Conservation (phyloP, 495 filamentous ascomycete genomes). For the Cetradonia linearis region DNA sequence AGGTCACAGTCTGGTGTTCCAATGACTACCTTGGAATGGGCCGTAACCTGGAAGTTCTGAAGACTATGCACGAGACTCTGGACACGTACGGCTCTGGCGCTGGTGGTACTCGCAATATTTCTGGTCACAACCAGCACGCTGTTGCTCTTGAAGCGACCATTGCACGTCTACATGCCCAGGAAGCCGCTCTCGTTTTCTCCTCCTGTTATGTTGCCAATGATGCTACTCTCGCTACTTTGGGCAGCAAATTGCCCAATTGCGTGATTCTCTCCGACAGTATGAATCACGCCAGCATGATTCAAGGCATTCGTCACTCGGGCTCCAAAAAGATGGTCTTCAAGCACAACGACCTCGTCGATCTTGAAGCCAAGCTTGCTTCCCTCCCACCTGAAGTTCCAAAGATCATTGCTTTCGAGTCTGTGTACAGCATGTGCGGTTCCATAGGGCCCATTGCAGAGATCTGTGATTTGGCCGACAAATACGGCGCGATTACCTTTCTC, state of each 20-base stretch:
- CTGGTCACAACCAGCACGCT: constrained; percentile 92
- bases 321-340: constrained; percentile 97
- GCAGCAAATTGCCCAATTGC: constrained; percentile 90
- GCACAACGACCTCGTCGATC: constrained; percentile 85
- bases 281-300: constrained; percentile 99
- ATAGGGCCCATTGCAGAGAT: constrained; percentile 93
- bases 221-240: constrained; percentile 89
- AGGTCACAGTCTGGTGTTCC: constrained; percentile 98
- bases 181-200: constrained; percentile 84
- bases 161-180: constrained; percentile 85
- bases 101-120: constrained; percentile 94
- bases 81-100: constrained; percentile 93
- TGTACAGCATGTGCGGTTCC: constrained; percentile 98
- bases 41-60: constrained; percentile 74
- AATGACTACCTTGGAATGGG: constrained; percentile 99
- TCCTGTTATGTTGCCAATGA: constrained; percentile 98
- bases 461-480: constrained; percentile 92
- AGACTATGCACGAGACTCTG: constrained; percentile 87
- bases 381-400: constrained; percentile 78
- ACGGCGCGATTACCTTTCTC: constrained; percentile 92
- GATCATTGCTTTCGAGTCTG: constrained; percentile 96
- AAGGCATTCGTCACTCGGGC: constrained; percentile 94
- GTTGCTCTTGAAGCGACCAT: constrained; percentile 73
- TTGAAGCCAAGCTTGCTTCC: constrained; percentile 83
- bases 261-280: constrained; percentile 91